These are phyloP conservation scores for Cerrena zonata DNA, from an alignment of 1,284 basidiomycete genomes.

Conservation along the genomic window DNA sequence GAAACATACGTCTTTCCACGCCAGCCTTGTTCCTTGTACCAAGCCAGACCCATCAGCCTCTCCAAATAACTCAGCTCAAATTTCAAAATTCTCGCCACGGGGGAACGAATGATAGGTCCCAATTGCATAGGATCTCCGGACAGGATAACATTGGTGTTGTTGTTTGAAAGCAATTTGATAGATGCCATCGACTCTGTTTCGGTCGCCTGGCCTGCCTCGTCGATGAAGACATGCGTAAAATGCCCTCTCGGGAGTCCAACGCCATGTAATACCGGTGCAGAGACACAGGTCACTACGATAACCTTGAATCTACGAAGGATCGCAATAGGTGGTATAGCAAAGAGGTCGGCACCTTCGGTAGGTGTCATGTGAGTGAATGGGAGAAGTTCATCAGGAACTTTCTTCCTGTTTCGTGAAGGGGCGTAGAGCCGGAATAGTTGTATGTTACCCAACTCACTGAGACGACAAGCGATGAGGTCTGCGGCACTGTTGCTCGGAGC, in stretches of 20 bases:
- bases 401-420: constrained; percentile 43
- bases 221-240: constrained; percentile 35
- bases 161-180: constrained; percentile 49
- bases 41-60: constrained; percentile 44
- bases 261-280: constrained; percentile 39
- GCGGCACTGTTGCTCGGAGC: constrained; percentile 62
- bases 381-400: constrained; percentile 40
- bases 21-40: constrained; percentile 37
- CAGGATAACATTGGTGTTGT: constrained; percentile 48
- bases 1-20: constrained; percentile 38
- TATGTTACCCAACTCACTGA: constrained; percentile 35
- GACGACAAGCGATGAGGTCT: constrained; percentile 52
- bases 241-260: constrained; percentile 36
- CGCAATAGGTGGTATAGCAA: constrained; percentile 39
- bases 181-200: constrained; percentile 51
- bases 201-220: constrained; percentile 42
- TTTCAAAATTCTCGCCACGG: constrained; percentile 43
- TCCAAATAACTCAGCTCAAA: constrained; percentile 53
- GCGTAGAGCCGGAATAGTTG: constrained; percentile 61
- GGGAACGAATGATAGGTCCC: constrained; percentile 54
- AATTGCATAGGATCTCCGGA: constrained; percentile 61
- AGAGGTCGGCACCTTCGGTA: constrained; percentile 31
- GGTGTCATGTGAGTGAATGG: constrained; percentile 36
- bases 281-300: constrained; percentile 52
- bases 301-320: constrained; percentile 44